Evolutionary conservation across 306 rosid genomes (phyloP).

Genomic region (Quercus wislizeni): DNA sequence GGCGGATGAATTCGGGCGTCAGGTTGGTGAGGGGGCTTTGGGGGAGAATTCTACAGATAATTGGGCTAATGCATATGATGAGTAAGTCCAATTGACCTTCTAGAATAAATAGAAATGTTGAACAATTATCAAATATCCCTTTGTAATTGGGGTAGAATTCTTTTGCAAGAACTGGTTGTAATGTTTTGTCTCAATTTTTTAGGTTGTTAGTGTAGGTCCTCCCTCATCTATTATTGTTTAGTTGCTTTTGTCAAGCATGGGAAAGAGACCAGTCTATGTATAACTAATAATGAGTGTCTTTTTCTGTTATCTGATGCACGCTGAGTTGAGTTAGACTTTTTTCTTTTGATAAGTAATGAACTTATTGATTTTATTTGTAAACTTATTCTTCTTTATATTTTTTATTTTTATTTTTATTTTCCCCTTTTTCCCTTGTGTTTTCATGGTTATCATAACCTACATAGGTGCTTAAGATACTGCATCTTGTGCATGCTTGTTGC

Average conservation of each 20-base stretch:
- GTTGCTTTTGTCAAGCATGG: not conserved
- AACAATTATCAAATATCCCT: not conserved
- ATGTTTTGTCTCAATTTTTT: not conserved
- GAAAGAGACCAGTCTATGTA: not conserved
- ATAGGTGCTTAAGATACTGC: not conserved
- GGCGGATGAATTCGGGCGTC: conserved; percentile 90
- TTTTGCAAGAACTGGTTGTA: not conserved
- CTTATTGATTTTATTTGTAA: not conserved
- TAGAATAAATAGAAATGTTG: not conserved
- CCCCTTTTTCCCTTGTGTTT: not conserved
- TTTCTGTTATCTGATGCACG: not conserved
- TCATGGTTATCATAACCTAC: not conserved
- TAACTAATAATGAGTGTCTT: not conserved
- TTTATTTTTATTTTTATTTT: not conserved
- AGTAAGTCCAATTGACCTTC: conserved; percentile 54
- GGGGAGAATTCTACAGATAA: conserved; percentile 58
- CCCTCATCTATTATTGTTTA: not conserved
- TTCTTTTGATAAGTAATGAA: not conserved
- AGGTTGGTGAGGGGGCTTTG: conserved; percentile 68
- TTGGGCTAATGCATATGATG: conserved; percentile 87
- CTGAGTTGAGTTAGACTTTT: not conserved
- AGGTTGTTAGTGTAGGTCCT: not conserved
- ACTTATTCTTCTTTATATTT: not conserved
- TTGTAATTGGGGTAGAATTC: not conserved
- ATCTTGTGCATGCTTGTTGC: not conserved